These are phyloP conservation scores for Exsudoporus frostii DNA, from an alignment of 768 basidiomycete genomes.

Conservation along the genomic window DNA sequence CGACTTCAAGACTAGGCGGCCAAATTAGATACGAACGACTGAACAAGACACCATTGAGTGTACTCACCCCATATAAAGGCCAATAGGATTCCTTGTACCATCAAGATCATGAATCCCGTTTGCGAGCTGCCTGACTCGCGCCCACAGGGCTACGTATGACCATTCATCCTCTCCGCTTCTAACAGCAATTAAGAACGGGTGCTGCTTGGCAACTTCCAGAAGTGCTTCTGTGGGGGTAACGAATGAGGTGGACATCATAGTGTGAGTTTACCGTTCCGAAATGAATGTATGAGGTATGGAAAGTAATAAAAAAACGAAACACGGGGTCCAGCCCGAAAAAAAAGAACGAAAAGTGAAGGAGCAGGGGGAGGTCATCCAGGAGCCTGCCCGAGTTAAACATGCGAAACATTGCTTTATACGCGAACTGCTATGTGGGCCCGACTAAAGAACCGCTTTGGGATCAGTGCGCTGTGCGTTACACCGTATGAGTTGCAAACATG, in stretches of 20 bases:
- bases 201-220: constrained; percentile 31
- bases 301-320: neutral
- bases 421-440: neutral
- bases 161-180: constrained; percentile 18
- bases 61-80: constrained; percentile 25
- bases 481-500: neutral
- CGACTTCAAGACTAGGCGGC: constrained; percentile 23
- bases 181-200: constrained; percentile 20
- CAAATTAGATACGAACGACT: neutral
- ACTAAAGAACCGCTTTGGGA: neutral
- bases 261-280: neutral
- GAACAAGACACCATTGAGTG: neutral
- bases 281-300: neutral
- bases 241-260: constrained; percentile 10
- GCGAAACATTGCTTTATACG: constrained; percentile 13
- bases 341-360: constrained; percentile 6
- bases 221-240: constrained; percentile 30
- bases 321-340: constrained; percentile 19
- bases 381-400: neutral
- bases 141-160: constrained; percentile 31
- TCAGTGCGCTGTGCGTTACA: neutral
- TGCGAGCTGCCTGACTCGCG: constrained; percentile 26
- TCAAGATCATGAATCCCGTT: constrained; percentile 23
- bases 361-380: constrained; percentile 11
- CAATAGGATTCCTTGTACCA: constrained; percentile 21